Evolutionary conservation across 2,329 filamentous ascomycete species (phyloP), one percentile per base, ranked within the genome.

Genomic region (Drechslerella dactyloides): DNA sequence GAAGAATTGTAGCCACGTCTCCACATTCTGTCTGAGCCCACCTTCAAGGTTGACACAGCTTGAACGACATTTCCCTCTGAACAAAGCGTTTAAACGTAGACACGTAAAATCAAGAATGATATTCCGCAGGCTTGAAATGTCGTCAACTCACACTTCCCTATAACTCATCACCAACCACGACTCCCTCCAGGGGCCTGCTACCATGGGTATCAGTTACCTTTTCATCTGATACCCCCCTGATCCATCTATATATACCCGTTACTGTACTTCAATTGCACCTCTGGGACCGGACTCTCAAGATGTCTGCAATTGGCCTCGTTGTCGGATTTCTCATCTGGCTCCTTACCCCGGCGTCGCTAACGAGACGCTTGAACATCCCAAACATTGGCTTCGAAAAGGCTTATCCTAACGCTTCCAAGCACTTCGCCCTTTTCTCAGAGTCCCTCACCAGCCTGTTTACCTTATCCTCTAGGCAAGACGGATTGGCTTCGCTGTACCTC

Each of bases 261-360:
- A n/a, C n/a, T n/a, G n/a, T n/a, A 33, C 27, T 33, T 33, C 27
- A 33, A 8, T 33, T 33, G 8, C 27, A 8, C 4, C 27, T 33
- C 8, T 3, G 8, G 27, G 8, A 33, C 27, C 3, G 4, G 27
- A 8, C 27, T 33, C 3, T 33, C 27, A 33, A 6, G 15, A 48
- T 48, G 44, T 48, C 17, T 48, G 11, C 17, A 21, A 35, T 37
- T 27, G 21, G 27, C 30, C 37, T 10, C 8, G 33, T 17, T 10
- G 33, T 33, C 37, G n/a, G 54, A 7, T 55, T 62, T n/a, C 2
- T 69, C 1, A 5, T 58, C 6, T 69, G 65, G 65, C 33, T 69
- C 19, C 24, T 60, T 11, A 30, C 58, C 23, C 44, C 24, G 42
- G 6, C 17, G 48, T 27, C 27, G 4, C 13, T 21, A 2, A 15